Percentiles rank a stretch among this genome's conserved stretches.
These are phyloP conservation scores for Pseudozyma sp. DNA, from an alignment of 1,284 basidiomycete genomes.

Conservation along the genomic window DNA sequence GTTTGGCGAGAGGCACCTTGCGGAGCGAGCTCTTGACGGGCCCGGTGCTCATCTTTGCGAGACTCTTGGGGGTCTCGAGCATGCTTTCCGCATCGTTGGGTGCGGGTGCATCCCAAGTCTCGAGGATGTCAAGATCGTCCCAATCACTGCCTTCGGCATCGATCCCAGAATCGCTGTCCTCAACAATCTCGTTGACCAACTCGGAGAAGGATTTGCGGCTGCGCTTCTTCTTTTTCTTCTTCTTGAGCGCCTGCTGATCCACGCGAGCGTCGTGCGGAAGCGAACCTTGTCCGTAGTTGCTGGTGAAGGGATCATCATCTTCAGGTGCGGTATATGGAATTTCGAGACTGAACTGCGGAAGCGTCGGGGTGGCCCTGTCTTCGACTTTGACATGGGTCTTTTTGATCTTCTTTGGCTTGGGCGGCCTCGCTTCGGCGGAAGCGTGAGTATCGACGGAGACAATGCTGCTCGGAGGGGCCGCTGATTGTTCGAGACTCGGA, in stretches of 20 bases:
- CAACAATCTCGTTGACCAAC: conserved; percentile 37
- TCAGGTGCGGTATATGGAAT: not conserved
- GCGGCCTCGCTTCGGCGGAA: not conserved
- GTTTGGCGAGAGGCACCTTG: conserved; percentile 76
- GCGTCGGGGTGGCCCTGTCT: not conserved
- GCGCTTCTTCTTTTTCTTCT: conserved; percentile 32
- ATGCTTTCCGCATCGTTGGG: conserved; percentile 6
- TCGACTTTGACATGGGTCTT: conserved; percentile 23
- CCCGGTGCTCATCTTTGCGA: conserved; percentile 43
- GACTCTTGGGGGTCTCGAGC: conserved; percentile 18
- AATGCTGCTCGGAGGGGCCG: too few species aligned
- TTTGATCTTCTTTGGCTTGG: conserved; percentile 19
- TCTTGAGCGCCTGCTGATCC: conserved; percentile 13
- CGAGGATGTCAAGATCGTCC: conserved; percentile 44
- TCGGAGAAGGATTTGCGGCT: conserved; percentile 30
- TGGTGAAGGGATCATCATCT: not conserved
- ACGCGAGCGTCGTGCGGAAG: not conserved
- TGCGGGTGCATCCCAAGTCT: conserved; percentile 16
- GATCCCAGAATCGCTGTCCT: conserved; percentile 43
- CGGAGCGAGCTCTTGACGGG: conserved; percentile 47
- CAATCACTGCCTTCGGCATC: conserved; percentile 55
- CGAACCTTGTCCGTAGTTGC: not conserved
- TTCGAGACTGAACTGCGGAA: conserved; percentile 10
- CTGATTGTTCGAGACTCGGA: too few species aligned
- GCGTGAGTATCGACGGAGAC: too few species aligned